phyloP scores from a whole-genome alignment of 768 basidiomycete species.

The Tylopilus cervinicoccineus region DNA sequence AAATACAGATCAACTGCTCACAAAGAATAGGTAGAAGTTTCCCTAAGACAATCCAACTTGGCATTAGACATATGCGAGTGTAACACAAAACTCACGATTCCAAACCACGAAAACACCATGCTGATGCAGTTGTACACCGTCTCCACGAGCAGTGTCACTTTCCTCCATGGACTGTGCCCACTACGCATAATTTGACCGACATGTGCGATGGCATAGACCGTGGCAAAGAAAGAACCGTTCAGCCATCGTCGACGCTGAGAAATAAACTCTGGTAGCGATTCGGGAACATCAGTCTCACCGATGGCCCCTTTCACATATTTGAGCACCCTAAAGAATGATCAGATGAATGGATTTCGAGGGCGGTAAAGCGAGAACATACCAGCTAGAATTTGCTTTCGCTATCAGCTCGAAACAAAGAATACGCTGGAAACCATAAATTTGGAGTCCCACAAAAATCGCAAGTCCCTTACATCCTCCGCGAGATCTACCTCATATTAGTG shows the following conservation, averaged over 20 bases:
- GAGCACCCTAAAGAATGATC: constrained; percentile 63
- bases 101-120: constrained; percentile 91
- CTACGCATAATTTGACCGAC: constrained; percentile 34
- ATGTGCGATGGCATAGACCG: constrained; percentile 90
- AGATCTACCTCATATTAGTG: constrained; percentile 51
- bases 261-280: constrained; percentile 90
- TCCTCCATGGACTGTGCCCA: constrained; percentile 69
- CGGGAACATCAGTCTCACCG: constrained; percentile 93
- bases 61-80: background rate
- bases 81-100: constrained; percentile 53
- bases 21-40: constrained; percentile 95
- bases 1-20: constrained; percentile 35
- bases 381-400: constrained; percentile 72
- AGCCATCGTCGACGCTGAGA: constrained; percentile 86
- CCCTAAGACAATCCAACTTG: constrained; percentile 44
- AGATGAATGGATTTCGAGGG: background rate
- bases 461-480: constrained; percentile 72
- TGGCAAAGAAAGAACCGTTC: constrained; percentile 93
- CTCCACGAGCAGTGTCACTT: constrained; percentile 71
- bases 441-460: background rate
- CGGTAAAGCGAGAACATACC: constrained; percentile 41
- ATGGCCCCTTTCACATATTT: constrained; percentile 94
- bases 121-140: constrained; percentile 86
- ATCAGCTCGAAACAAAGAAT: constrained; percentile 80
- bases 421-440: constrained; percentile 45